phyloP scores from a whole-genome alignment of 139 green algal genomes.

The Microglena sp. region DNA sequence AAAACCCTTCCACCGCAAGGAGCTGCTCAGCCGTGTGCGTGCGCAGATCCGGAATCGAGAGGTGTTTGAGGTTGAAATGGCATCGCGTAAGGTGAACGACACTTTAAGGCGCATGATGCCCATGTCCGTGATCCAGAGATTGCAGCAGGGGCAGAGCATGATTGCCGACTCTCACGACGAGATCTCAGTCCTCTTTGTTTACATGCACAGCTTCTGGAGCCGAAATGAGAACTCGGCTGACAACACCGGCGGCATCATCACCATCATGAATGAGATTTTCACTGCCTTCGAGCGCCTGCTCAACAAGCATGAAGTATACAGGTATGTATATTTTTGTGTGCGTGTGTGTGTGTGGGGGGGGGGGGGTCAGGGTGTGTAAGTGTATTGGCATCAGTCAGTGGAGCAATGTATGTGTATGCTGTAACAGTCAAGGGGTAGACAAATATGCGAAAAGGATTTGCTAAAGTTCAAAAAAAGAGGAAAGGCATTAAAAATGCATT shows the following conservation, averaged over 20 bases:
- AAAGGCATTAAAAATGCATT: no score
- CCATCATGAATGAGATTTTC: background rate
- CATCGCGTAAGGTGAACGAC: conserved; percentile 23
- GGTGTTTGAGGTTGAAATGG: conserved; percentile 28
- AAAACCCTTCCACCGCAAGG: conserved; percentile 52
- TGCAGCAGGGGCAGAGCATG: conserved; percentile 30
- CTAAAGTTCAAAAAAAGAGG: no score
- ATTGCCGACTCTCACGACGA: conserved; percentile 28
- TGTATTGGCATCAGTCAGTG: no score
- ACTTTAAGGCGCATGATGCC: conserved; percentile 34
- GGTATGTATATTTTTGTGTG: no score
- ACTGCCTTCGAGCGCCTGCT: background rate
- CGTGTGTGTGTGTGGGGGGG: no score
- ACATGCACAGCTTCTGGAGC: background rate
- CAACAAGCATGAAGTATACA: no score
- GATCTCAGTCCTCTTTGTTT: conserved; percentile 33
- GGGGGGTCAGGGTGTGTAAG: no score
- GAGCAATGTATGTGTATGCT: no score
- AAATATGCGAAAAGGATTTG: no score
- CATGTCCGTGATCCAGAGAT: conserved; percentile 20
- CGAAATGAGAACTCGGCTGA: background rate
- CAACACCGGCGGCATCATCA: background rate
- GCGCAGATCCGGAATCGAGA: conserved; percentile 40
- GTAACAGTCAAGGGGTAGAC: no score
- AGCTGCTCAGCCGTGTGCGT: conserved; percentile 46